Evolutionary conservation across 2,329 filamentous ascomycete genomes (phyloP).

Genomic region (Rutstroemia sp.): DNA sequence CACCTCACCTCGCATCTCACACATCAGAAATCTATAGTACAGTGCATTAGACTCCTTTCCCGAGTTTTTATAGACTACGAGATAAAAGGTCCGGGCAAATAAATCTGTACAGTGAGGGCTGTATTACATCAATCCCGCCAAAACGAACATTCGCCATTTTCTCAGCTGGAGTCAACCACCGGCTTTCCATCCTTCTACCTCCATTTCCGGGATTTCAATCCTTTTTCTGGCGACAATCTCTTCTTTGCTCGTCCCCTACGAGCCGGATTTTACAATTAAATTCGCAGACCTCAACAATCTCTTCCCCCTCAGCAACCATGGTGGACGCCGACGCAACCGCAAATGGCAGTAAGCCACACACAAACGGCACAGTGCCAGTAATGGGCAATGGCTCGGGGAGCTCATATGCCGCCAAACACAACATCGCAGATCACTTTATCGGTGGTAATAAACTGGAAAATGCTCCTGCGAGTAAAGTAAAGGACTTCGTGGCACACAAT

Average conservation of each 20-base stretch:
- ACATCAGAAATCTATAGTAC: background rate
- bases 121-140: background rate
- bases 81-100: background rate
- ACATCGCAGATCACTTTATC: slow-evolving; percentile 88
- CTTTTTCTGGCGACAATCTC: slow-evolving; percentile 19
- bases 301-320: slow-evolving; percentile 33
- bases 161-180: slow-evolving; percentile 2
- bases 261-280: slow-evolving; percentile 13
- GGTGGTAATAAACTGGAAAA: slow-evolving; percentile 83
- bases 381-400: slow-evolving; percentile 49
- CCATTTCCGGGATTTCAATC: slow-evolving; percentile 1
- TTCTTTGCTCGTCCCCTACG: slow-evolving; percentile 23
- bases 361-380: slow-evolving; percentile 39
- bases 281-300: background rate
- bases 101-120: background rate
- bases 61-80: background rate
- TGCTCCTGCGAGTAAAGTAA: slow-evolving; percentile 78
- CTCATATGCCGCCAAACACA: slow-evolving; percentile 73
- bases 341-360: slow-evolving; percentile 29
- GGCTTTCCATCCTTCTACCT: background rate
- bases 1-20: too few relatives aligned
- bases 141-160: slow-evolving; percentile 3
- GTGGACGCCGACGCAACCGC: slow-evolving; percentile 33
- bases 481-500: slow-evolving; percentile 87
- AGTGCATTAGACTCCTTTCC: background rate